Conservation (phyloP, 164 flowering plant genomes). For the Akebia trifoliata region DNA sequence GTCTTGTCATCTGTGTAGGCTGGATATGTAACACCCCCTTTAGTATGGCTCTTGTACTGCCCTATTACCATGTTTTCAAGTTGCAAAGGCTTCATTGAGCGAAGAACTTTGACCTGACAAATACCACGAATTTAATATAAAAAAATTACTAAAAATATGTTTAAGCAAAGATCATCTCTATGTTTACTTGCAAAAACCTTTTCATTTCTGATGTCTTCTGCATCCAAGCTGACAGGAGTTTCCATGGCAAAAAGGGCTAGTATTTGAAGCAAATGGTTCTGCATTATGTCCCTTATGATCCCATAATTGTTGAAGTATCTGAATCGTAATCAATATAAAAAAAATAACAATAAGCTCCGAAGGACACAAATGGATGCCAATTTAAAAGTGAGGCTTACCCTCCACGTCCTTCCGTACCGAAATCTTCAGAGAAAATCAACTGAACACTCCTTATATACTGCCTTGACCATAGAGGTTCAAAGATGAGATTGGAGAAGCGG, state of each 20-base stretch:
- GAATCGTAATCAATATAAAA: slow-evolving; percentile 7
- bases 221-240: slow-evolving; percentile 89
- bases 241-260: slow-evolving; percentile 92
- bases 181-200: slow-evolving; percentile 49
- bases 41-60: slow-evolving; percentile 65
- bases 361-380: neutral
- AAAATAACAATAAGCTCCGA: neutral
- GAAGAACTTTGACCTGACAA: slow-evolving; percentile 70
- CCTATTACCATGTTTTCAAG: slow-evolving; percentile 64
- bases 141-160: neutral
- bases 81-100: slow-evolving; percentile 62
- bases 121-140: neutral
- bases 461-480: slow-evolving; percentile 86
- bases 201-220: slow-evolving; percentile 85
- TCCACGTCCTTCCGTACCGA: slow-evolving; percentile 85
- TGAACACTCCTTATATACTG: slow-evolving; percentile 85
- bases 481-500: slow-evolving; percentile 90
- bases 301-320: slow-evolving; percentile 83
- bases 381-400: slow-evolving; percentile 43
- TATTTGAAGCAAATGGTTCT: slow-evolving; percentile 85
- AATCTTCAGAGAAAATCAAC: slow-evolving; percentile 83
- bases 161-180: neutral
- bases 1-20: slow-evolving; percentile 72
- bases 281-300: slow-evolving; percentile 89
- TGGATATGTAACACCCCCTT: slow-evolving; percentile 46